phyloP scores from a whole-genome alignment of 2,329 filamentous ascomycete species.

The Fusarium sp. region DNA sequence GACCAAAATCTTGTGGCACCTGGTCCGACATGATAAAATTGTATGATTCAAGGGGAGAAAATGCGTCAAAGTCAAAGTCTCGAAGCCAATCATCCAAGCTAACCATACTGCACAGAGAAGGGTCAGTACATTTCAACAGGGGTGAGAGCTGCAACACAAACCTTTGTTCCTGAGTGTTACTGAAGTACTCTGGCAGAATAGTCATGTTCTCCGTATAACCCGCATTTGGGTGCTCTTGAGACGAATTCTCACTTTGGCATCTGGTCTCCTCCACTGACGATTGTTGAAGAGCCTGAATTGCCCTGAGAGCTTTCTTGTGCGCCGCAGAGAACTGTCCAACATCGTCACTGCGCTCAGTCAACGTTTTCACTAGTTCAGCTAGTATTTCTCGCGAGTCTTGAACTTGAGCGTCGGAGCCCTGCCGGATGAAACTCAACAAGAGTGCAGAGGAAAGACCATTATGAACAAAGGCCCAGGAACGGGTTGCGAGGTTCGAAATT shows the following conservation, averaged over 20 bases:
- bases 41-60: constrained; percentile 29
- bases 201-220: background rate
- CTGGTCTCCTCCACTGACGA: constrained; percentile 1
- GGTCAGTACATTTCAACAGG: background rate
- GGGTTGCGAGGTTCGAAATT: constrained; percentile 24
- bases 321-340: constrained; percentile 17
- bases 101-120: background rate
- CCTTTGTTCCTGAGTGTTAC: constrained; percentile 2
- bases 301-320: constrained; percentile 31
- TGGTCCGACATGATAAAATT: constrained; percentile 37
- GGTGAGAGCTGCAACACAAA: background rate
- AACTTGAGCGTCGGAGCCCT: background rate
- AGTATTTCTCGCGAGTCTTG: constrained; percentile 30
- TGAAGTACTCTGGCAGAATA: background rate
- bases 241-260: background rate
- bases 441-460: constrained; percentile 35
- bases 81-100: constrained; percentile 32
- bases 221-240: background rate
- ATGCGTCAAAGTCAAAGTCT: constrained; percentile 25
- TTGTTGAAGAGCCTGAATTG: constrained; percentile 24
- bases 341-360: constrained; percentile 13
- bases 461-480: constrained; percentile 38
- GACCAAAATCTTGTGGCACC: background rate
- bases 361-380: constrained; percentile 14
- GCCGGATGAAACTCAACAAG: constrained; percentile 27